phyloP scores from a whole-genome alignment of 495 filamentous ascomycete species.

The Podospora pseudopauciseta region DNA sequence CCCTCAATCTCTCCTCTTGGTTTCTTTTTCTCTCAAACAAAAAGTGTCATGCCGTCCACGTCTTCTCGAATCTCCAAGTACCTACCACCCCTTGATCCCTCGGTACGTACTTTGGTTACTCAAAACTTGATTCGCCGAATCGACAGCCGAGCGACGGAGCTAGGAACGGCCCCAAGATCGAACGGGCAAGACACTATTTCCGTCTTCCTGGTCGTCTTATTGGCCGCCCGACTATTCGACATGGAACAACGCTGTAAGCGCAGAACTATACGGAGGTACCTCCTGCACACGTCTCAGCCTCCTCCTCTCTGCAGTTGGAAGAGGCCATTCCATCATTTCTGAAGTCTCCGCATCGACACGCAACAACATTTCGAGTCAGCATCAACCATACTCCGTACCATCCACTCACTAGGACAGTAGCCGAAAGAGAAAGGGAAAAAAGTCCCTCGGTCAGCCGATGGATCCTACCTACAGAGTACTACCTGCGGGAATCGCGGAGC shows the following conservation, averaged over 20 bases:
- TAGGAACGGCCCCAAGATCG: not conserved
- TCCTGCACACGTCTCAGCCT: conserved; percentile 2
- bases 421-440: not conserved
- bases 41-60: not conserved
- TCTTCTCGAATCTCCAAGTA: not conserved
- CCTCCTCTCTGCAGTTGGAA: conserved; percentile 1
- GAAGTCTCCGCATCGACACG: no score
- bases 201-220: not conserved
- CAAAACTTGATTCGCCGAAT: conserved; percentile 1
- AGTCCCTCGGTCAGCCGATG: not conserved
- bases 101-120: not conserved
- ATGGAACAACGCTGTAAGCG: not conserved
- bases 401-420: no score
- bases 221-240: not conserved
- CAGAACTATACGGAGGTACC: not conserved
- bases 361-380: not conserved
- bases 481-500: not conserved
- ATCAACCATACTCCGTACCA: no score
- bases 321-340: not conserved
- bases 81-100: not conserved
- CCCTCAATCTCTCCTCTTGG: not conserved
- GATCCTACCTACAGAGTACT: not conserved
- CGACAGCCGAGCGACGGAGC: conserved; percentile 3
- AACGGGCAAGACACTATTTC: conserved; percentile 5
- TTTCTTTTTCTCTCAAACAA: not conserved